Evolutionary conservation across 352 stramenopile genomes (phyloP).

Genomic region (Pythium dissimile): DNA sequence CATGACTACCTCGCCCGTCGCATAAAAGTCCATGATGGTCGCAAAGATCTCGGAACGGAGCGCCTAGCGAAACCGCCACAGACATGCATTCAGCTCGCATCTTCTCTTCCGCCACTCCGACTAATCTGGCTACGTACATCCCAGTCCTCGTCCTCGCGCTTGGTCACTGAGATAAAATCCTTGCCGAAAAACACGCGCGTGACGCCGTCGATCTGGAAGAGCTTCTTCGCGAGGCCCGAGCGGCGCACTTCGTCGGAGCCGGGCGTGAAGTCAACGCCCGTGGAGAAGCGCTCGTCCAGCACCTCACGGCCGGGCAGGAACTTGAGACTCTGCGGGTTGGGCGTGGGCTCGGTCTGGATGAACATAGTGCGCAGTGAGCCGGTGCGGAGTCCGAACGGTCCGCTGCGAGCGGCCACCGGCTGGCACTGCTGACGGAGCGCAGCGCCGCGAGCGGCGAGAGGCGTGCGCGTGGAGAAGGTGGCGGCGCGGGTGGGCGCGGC

Average conservation of each 20-base stretch:
- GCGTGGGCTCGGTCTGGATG: slow-evolving; percentile 98
- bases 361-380: slow-evolving; percentile 91
- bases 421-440: not conserved
- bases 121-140: slow-evolving; percentile 48
- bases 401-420: not conserved
- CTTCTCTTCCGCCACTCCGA: not conserved
- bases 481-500: not conserved
- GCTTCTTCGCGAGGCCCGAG: slow-evolving; percentile 93
- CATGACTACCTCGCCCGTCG: slow-evolving; percentile 85
- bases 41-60: slow-evolving; percentile 93
- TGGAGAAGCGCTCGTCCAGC: slow-evolving; percentile 88
- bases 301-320: slow-evolving; percentile 93
- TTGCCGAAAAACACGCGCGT: slow-evolving; percentile 96
- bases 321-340: slow-evolving; percentile 98
- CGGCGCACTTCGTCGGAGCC: slow-evolving; percentile 83
- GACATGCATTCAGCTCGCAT: not conserved
- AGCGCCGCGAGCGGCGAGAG: slow-evolving; percentile 16
- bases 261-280: slow-evolving; percentile 85
- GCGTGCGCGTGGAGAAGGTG: not conserved
- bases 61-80: slow-evolving; percentile 31
- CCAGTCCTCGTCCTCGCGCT: slow-evolving; percentile 93
- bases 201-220: slow-evolving; percentile 97
- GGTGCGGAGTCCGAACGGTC: slow-evolving; percentile 8
- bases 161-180: slow-evolving; percentile 99
- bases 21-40: slow-evolving; percentile 98